Base-by-base conservation (phyloP, 306 rosid genomes). In the Canavalia ensiformis region DNA sequence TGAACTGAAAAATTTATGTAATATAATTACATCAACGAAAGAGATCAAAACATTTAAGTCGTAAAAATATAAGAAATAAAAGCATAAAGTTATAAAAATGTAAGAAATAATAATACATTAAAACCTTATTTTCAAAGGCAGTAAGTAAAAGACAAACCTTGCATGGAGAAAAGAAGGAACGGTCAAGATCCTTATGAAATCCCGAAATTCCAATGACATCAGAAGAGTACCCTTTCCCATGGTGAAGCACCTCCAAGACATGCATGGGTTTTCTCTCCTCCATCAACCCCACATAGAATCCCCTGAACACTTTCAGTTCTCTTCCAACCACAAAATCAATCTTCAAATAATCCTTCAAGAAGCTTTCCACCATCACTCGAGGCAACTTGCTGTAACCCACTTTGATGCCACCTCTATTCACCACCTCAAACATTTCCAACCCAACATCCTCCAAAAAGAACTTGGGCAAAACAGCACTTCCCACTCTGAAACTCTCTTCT, bases 401-500 rank as follows among this genome's bases (percentile, higher is more conserved):
- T 71, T 75, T 94, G 64, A 34, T 85, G 28, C 83, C 78, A 33
- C 87, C 89, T 13, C 46, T 66, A 9, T n/a, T 87, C 33, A 91
- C 5, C 11, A 75, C 88, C 79, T 90, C 90, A 52, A 87, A 74
- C 0, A 76, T 86, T 64, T 94, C 98, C n/a, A 11, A 47, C 3
- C 95, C 95, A 28, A 91, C 94, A 25, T 90, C 92, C 39, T 94
- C 91, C 37, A 94, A 42, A 12, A 88, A 85, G 54, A 86, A 94
- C 75, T 94, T 94, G 0, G 95, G 97, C 83, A 94, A 74, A 63
- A 90, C 97, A 12, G 90, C 82, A 0, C 86, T 80, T 51, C 98
- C 97, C 3, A 59, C 81, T 62, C 91, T 78, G 8, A 94, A 91
- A 29, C 57, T 77, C 6, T 86, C 87, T 51, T 37, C 81, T 86